Conservation (phyloP, 371 early-diverging fungal species). For the Mortierella sp. region DNA sequence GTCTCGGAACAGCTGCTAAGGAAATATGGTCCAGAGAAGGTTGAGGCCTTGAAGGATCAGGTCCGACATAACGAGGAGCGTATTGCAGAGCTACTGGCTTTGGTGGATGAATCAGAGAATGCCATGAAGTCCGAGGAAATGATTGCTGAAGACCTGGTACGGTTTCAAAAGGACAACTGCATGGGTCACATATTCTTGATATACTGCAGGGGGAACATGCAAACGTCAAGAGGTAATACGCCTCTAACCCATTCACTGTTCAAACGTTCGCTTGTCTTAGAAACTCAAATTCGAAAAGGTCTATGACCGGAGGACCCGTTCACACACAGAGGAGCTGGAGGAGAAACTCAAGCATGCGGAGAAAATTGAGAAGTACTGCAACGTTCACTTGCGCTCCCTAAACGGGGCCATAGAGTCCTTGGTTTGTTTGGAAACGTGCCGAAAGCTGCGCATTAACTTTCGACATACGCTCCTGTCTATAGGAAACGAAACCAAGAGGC, state of each 20-base stretch:
- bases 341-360: constrained; percentile 3
- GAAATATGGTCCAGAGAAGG: constrained; percentile 1
- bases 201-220: no score
- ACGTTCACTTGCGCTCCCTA: not conserved
- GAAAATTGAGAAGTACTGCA: constrained; percentile 20
- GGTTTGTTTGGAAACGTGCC: no score
- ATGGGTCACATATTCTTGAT: no score
- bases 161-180: not conserved
- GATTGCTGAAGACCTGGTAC: constrained; percentile 39
- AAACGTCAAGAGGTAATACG: no score
- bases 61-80: constrained; percentile 9
- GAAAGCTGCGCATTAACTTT: not conserved
- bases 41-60: constrained; percentile 4
- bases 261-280: not conserved
- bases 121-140: constrained; percentile 18
- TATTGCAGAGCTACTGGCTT: constrained; percentile 3
- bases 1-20: not conserved
- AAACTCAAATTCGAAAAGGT: constrained; percentile 12
- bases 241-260: no score
- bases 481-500: constrained; percentile 26
- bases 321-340: constrained; percentile 6
- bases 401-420: no score
- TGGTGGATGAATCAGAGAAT: constrained; percentile 12
- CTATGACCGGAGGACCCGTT: constrained; percentile 12
- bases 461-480: not conserved